These are phyloP conservation scores for Termitomyces sp. DNA, from an alignment of 768 basidiomycete species.

Conservation along the genomic window DNA sequence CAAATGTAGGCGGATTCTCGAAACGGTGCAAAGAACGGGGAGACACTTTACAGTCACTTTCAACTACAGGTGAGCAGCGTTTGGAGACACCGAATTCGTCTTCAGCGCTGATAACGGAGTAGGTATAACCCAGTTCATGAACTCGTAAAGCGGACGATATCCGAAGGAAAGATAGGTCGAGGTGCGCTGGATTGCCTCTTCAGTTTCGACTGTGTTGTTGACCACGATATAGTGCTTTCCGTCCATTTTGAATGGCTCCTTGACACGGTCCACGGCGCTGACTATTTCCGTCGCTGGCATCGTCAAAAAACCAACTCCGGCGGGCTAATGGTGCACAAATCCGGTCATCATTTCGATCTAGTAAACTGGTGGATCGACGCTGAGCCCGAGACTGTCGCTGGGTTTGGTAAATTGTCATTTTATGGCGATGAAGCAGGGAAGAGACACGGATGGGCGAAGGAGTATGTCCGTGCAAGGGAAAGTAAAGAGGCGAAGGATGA, in stretches of 20 bases:
- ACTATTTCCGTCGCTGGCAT: slow-evolving; percentile 54
- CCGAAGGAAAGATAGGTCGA: slow-evolving; percentile 46
- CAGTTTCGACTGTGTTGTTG: not conserved
- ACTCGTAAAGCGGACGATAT: slow-evolving; percentile 45
- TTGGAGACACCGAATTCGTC: not conserved
- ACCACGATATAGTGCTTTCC: slow-evolving; percentile 34
- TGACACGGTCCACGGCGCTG: slow-evolving; percentile 51
- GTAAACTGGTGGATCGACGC: slow-evolving; percentile 57
- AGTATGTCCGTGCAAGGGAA: slow-evolving; percentile 44
- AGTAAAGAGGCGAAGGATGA: slow-evolving; percentile 41
- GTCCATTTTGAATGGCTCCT: slow-evolving; percentile 56
- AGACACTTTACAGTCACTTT: slow-evolving; percentile 41
- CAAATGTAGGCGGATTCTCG: slow-evolving; percentile 44
- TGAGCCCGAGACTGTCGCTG: slow-evolving; percentile 43
- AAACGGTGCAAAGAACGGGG: slow-evolving; percentile 42
- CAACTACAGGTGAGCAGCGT: slow-evolving; percentile 33
- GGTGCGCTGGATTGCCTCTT: slow-evolving; percentile 16
- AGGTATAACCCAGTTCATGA: slow-evolving; percentile 51
- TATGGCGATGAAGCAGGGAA: slow-evolving; percentile 46
- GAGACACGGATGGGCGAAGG: slow-evolving; percentile 44
- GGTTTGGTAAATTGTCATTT: slow-evolving; percentile 45
- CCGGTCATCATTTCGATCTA: slow-evolving; percentile 49
- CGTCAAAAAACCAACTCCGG: slow-evolving; percentile 42
- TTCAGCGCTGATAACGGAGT: not conserved
- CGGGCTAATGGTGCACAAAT: slow-evolving; percentile 46